Evolutionary conservation across 768 basidiomycete species (phyloP).

Genomic region (Cyclocybe aegerita): DNA sequence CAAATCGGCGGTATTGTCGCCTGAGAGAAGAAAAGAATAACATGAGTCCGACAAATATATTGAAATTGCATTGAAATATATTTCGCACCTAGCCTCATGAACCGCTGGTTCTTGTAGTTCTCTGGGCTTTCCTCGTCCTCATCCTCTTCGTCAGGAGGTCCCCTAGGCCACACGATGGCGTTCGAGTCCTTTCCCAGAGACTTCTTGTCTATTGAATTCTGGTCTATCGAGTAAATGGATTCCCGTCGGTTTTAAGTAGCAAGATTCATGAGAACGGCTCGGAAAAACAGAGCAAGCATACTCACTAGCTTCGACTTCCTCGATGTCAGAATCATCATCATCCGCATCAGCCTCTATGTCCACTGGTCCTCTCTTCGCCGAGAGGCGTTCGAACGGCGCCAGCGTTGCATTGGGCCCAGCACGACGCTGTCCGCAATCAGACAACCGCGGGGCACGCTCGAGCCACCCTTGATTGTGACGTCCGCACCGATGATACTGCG

Average conservation of each 20-base stretch:
- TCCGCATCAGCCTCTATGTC: conserved; percentile 32
- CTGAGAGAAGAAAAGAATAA: conserved; percentile 27
- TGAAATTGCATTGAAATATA: not conserved
- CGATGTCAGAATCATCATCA: conserved; percentile 59
- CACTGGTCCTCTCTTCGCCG: conserved; percentile 45
- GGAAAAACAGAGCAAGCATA: conserved; percentile 7
- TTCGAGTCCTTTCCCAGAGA: conserved; percentile 70
- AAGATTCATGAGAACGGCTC: conserved; percentile 1
- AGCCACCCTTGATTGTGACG: conserved; percentile 69
- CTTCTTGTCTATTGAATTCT: conserved; percentile 40
- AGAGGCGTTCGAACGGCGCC: conserved; percentile 71
- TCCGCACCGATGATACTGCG: conserved; percentile 80
- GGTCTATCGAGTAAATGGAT: conserved; percentile 35
- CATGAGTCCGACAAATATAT: not conserved
- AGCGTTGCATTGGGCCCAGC: conserved; percentile 68
- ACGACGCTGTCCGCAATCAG: conserved; percentile 81
- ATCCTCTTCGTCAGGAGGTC: conserved; percentile 62
- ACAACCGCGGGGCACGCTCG: conserved; percentile 69
- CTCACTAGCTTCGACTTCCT: conserved; percentile 68
- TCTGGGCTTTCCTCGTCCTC: conserved; percentile 63
- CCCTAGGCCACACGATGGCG: conserved; percentile 79
- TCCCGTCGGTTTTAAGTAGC: conserved; percentile 1
- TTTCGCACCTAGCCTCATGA: conserved; percentile 70
- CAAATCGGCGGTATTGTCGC: conserved; percentile 64
- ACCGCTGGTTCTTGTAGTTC: conserved; percentile 61